phyloP scores from a whole-genome alignment of 176 grass and related monocot genomes.

The Triticum dicoccoides region DNA sequence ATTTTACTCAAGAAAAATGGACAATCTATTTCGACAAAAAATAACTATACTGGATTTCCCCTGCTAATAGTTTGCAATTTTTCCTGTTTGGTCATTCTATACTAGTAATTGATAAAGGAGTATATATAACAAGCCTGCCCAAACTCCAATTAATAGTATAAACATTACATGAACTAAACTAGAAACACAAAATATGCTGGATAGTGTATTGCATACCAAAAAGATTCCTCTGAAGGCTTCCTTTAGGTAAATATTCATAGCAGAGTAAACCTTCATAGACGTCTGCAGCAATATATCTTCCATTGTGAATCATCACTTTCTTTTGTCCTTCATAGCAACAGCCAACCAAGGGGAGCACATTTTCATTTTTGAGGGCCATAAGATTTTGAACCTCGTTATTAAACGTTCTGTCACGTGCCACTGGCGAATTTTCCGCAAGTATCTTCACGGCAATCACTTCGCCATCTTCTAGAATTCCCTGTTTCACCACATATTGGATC shows the following conservation, averaged over 20 bases:
- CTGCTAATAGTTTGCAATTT: too few relatives aligned
- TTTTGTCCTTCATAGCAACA: constrained; percentile 11
- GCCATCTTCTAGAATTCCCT: background rate
- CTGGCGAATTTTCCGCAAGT: background rate
- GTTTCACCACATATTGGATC: background rate
- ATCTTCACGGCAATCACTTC: background rate
- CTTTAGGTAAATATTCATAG: constrained; percentile 21
- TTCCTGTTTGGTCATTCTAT: too few relatives aligned
- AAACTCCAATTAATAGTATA: too few relatives aligned
- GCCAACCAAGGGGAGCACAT: background rate
- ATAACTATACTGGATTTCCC: too few relatives aligned
- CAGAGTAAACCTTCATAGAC: background rate
- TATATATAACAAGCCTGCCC: too few relatives aligned
- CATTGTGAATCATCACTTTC: constrained; percentile 2
- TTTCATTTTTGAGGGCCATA: background rate
- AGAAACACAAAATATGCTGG: background rate
- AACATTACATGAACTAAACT: background rate
- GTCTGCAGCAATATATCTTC: constrained; percentile 16
- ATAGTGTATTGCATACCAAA: constrained; percentile 7
- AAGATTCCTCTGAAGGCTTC: constrained; percentile 16
- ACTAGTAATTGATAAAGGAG: too few relatives aligned
- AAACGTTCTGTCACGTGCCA: background rate
- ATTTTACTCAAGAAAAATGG: too few relatives aligned
- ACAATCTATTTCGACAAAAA: too few relatives aligned
- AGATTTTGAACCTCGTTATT: background rate